Evolutionary conservation across 352 stramenopile genomes (phyloP), one percentile per base, ranked within the genome.

Genomic region (Saprolegnia diclina): DNA sequence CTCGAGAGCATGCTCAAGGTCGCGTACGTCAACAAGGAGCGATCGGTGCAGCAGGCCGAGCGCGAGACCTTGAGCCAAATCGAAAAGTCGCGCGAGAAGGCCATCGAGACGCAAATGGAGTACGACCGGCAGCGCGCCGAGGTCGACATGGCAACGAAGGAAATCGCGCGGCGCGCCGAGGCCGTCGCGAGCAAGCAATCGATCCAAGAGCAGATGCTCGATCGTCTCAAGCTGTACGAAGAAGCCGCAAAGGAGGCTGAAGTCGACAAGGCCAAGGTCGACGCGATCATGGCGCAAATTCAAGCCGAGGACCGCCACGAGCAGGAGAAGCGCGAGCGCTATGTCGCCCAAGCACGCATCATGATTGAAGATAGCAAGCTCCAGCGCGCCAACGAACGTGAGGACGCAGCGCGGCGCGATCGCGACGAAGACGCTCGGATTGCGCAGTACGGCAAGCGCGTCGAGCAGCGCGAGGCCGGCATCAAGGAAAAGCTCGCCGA

Each of bases 1-100:
- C 81, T 97, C 38, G 87, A 98, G 71, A 44, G 73, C 37, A 85
- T 94, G 64, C 77, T 98, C n/a, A 91, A 96, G 70, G 92, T 90
- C 67, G 92, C 90, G 29, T 98, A 98, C 76, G 86, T 98, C 75
- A 97, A 97, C 76, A 97, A 97, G 74, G 90, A 97, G 63, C 78
- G 92, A 38, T 89, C 89, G 1, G 84, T 80, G 64, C 92, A 98
- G 76, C 85, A 96, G 62, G 76, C 96, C 64, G 89, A 98, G 74
- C 77, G 79, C n/a, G 77, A 95, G 71, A 80, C 87, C n/a, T 69
- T 95, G 42, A 54, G 74, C 18, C 77, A 80, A 19, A 77, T 88
- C n/a, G 87, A 97, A 67, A 76, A 82, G 29, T 78, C 82, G 35
- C 79, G 90, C 21, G 83, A 97, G 29, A 73, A 81, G 37, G 89